Base-by-base conservation (phyloP, 345 rosid species). In the Stellera chamaejasme region DNA sequence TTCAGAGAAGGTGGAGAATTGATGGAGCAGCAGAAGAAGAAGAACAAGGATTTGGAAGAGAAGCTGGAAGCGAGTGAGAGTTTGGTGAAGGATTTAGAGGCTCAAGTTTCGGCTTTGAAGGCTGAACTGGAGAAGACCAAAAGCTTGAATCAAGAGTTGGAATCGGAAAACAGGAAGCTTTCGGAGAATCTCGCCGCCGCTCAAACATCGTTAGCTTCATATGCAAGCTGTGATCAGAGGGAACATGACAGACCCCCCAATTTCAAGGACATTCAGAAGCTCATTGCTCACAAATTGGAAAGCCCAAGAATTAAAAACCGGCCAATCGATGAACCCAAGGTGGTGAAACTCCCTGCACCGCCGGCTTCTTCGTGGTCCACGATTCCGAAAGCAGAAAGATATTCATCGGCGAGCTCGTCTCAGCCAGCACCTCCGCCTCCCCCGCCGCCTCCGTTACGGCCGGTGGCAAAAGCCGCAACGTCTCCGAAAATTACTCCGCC, bases 261-360 rank as follows among this genome's bases (percentile, higher is more conserved):
- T 61, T 90, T 84, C 51, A 81, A 79, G 73, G 88, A 87, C 75
- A 78, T 89, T 32, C 97, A 89, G 74, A 82, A 69, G 52, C 68
- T 80, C 61, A 82, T 84, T 12, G 84, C 88, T 52, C 74, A 69
- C 73, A 81, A 87, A 75, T 69, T 87, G 55, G 88, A 82, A 66
- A 73, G 69, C 14, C 67, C 86, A 16, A 70, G 64, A 61, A 67
- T 50, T 54, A 78, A 51, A 52, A 81, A 70, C 57, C 93, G 77
- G 49, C 68, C 65, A 41, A 66, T 46, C 32, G 65, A 55, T 63
- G 82, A 60, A 13, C 57, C 77, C 54, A 79, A 53, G 56, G 43
- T 56, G 56, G 55, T 67, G 54, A 67, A 56, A 54, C 6, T 54
- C 2, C 60, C 69, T 36, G 50, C 69, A 36, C 56, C 72, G 0